phyloP scores from a whole-genome alignment of 2,329 filamentous ascomycete species.

The Fusarium sp. region DNA sequence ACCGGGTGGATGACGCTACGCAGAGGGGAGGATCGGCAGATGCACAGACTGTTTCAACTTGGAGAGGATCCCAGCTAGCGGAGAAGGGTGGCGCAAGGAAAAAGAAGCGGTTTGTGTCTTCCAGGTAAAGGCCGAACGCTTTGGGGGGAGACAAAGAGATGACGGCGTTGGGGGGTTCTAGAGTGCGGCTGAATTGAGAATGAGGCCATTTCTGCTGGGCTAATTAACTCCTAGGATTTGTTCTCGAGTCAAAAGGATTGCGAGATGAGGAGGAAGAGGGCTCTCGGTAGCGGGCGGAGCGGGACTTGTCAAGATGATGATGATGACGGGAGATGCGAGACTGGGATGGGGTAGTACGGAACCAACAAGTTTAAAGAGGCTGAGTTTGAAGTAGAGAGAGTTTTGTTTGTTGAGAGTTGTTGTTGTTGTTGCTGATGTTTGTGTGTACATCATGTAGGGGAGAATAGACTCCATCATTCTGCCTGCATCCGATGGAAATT shows the following conservation, averaged over 20 bases:
- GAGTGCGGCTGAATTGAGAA: constrained; percentile 11
- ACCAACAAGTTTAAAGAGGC: neutral
- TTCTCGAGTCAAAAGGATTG: neutral
- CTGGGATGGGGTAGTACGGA: neutral
- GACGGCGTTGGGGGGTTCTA: neutral
- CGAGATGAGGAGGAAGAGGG: neutral
- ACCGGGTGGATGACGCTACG: constrained; percentile 18
- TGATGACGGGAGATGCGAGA: neutral
- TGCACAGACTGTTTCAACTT: constrained; percentile 39
- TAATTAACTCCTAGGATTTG: neutral
- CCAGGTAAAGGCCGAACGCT: neutral
- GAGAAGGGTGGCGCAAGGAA: constrained; percentile 23
- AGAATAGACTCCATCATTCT: constrained; percentile 1
- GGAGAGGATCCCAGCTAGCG: constrained; percentile 34
- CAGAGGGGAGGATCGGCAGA: constrained; percentile 29
- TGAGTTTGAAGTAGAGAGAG: neutral
- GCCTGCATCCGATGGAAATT: constrained; percentile 3
- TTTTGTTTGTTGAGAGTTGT: constrained; percentile 2
- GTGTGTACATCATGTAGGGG: neutral
- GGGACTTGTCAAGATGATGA: neutral
- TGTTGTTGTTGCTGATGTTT: neutral
- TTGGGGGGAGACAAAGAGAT: neutral
- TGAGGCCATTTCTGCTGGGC: constrained; percentile 8
- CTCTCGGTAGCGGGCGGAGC: neutral
- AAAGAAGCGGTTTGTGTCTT: constrained; percentile 29